phyloP scores from a whole-genome alignment of 129 eudicot species.

The Arctium lappa region DNA sequence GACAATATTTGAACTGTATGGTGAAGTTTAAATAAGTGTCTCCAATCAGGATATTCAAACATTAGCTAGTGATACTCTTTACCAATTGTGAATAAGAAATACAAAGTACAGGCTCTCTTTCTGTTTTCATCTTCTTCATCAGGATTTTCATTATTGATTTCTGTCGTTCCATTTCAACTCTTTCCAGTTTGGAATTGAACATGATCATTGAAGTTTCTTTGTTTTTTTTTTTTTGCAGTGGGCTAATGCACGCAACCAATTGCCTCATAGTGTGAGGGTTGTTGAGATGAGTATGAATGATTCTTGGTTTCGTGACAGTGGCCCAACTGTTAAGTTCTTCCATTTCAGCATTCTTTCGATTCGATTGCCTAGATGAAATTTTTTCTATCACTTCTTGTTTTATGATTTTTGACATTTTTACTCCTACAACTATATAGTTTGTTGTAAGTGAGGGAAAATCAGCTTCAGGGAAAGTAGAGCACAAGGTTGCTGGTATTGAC shows the following conservation, averaged over 20 bases:
- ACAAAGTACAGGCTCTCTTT: not conserved
- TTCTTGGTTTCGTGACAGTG: slow-evolving; percentile 96
- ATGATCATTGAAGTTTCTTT: not conserved
- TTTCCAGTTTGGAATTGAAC: not conserved
- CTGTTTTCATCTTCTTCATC: not conserved
- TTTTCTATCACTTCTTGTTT: slow-evolving; percentile 2
- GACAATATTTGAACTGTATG: not conserved
- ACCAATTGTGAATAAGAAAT: not conserved
- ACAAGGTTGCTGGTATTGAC: slow-evolving; percentile 74
- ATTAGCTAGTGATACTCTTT: not conserved
- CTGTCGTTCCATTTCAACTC: not conserved
- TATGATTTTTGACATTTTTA: not conserved
- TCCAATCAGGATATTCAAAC: not conserved
- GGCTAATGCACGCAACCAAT: slow-evolving; percentile 67
- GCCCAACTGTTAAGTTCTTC: slow-evolving; percentile 73
- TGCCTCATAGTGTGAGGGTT: slow-evolving; percentile 78
- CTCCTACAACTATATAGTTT: slow-evolving; percentile 37
- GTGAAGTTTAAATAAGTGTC: not conserved
- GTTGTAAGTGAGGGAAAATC: slow-evolving; percentile 49
- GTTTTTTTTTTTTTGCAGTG: slow-evolving; percentile 44
- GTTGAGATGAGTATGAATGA: slow-evolving; percentile 97
- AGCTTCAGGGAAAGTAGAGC: slow-evolving; percentile 23
- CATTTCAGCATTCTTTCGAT: not conserved
- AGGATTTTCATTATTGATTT: not conserved
- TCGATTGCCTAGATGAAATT: not conserved